Conservation (phyloP, 1,139 yeast species). For the Magnusiomyces starmeri region DNA sequence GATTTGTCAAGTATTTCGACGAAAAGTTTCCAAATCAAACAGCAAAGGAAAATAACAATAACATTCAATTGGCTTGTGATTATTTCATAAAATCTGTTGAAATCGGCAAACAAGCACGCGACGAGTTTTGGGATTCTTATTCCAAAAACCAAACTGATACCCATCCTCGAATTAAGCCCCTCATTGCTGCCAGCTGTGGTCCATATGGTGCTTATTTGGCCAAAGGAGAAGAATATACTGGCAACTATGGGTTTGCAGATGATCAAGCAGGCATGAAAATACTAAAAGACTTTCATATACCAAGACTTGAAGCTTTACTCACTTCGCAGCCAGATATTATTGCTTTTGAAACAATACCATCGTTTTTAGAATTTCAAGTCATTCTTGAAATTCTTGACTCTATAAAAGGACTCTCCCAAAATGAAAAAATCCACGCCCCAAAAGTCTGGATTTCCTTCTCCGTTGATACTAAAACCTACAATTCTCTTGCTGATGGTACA, state of each 20-base stretch:
- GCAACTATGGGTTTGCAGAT: conserved; percentile 39
- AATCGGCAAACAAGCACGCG: conserved; percentile 30
- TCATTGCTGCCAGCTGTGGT: conserved; percentile 57
- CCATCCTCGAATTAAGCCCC: conserved; percentile 16
- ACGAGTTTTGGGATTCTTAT: conserved; percentile 7
- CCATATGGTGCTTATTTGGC: conserved; percentile 65
- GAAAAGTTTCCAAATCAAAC: neutral
- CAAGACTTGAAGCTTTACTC: conserved; percentile 40
- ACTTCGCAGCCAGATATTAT: conserved; percentile 43
- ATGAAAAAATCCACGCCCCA: neutral
- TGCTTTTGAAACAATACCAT: conserved; percentile 65
- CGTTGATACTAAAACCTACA: conserved; percentile 7
- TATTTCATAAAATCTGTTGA: conserved; percentile 30
- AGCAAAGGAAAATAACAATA: neutral
- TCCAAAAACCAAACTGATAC: neutral
- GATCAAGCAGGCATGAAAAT: conserved; percentile 26
- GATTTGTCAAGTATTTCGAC: conserved; percentile 4
- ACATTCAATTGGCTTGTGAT: conserved; percentile 6
- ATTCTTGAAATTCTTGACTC: conserved; percentile 25
- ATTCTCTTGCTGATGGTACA: conserved; percentile 41
- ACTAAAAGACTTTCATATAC: conserved; percentile 43
- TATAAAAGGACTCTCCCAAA: neutral
- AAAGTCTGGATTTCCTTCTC: conserved; percentile 11
- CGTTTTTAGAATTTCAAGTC: conserved; percentile 41
- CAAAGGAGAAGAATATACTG: conserved; percentile 64